Evolutionary conservation across 2,329 filamentous ascomycete genomes (phyloP).

Genomic region (Fusarium robinianum): DNA sequence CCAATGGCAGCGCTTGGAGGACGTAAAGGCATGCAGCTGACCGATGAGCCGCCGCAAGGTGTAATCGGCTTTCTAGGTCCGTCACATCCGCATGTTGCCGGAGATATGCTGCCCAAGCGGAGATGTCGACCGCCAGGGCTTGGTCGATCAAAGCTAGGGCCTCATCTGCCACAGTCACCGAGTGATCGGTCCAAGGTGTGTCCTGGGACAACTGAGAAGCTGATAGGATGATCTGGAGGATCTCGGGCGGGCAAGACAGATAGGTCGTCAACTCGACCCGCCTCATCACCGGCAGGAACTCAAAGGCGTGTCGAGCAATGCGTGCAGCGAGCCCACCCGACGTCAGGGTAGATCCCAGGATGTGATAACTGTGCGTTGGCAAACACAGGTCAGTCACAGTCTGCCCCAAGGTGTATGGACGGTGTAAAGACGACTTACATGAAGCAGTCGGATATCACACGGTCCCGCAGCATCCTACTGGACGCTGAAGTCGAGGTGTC

Average conservation of each 20-base stretch:
- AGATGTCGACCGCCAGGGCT: constrained; percentile 48
- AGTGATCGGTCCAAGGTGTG: constrained; percentile 40
- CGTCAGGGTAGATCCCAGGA: constrained; percentile 46
- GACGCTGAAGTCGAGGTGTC: constrained; percentile 36
- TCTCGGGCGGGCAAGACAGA: constrained; percentile 48
- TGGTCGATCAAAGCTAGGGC: constrained; percentile 48
- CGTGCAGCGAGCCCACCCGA: constrained; percentile 44
- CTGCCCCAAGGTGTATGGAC: not conserved
- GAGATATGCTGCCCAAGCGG: constrained; percentile 48
- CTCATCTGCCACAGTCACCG: constrained; percentile 41
- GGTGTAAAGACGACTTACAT: constrained; percentile 44
- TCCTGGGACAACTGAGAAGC: constrained; percentile 51
- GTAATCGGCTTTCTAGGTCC: constrained; percentile 49
- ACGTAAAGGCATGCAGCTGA: constrained; percentile 55
- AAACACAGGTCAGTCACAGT: constrained; percentile 13
- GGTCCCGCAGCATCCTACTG: constrained; percentile 48
- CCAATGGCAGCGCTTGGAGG: constrained; percentile 48
- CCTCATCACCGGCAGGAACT: constrained; percentile 47
- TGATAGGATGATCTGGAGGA: constrained; percentile 51
- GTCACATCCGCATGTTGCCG: constrained; percentile 42
- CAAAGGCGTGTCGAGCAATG: constrained; percentile 46
- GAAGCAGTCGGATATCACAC: constrained; percentile 54
- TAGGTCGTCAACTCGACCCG: constrained; percentile 49
- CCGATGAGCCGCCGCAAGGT: constrained; percentile 52
- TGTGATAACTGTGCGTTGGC: constrained; percentile 45